phyloP scores from a whole-genome alignment of 2,329 filamentous ascomycete species.

The Ophiostoma himal-ulmi region DNA sequence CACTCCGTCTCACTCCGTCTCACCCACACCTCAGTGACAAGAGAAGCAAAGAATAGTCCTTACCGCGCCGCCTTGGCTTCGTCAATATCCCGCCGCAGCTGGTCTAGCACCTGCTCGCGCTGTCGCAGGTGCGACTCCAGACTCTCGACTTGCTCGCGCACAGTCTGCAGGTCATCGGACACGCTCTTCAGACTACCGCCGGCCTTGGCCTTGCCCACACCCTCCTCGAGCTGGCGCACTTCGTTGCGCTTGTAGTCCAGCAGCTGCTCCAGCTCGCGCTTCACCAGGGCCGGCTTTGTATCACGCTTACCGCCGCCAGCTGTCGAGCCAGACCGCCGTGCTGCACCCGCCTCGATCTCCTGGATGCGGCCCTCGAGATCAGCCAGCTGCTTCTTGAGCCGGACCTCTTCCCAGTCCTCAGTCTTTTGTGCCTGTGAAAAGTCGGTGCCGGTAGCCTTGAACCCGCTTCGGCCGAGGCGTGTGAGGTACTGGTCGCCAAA shows the following conservation, averaged over 20 bases:
- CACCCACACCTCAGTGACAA: not conserved
- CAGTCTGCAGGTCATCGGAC: slow-evolving; percentile 76
- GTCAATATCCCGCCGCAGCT: slow-evolving; percentile 72
- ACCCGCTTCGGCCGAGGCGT: slow-evolving; percentile 75
- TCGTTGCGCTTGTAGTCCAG: slow-evolving; percentile 88
- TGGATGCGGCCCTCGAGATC: slow-evolving; percentile 86
- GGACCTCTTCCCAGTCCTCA: slow-evolving; percentile 96
- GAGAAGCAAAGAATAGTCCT: slow-evolving; percentile 15
- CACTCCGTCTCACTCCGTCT: not conserved
- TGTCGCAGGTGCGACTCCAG: slow-evolving; percentile 75
- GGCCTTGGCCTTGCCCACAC: slow-evolving; percentile 56
- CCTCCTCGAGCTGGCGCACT: slow-evolving; percentile 68
- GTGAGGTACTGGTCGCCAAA: slow-evolving; percentile 97
- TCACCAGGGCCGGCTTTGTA: slow-evolving; percentile 82
- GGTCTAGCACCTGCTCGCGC: slow-evolving; percentile 68
- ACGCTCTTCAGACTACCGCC: slow-evolving; percentile 68
- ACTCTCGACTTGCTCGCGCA: slow-evolving; percentile 92
- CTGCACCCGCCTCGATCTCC: slow-evolving; percentile 69
- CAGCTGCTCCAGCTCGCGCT: slow-evolving; percentile 87
- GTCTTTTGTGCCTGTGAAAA: slow-evolving; percentile 71
- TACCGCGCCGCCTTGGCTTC: slow-evolving; percentile 60
- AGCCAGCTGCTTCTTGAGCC: slow-evolving; percentile 83
- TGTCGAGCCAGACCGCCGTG: slow-evolving; percentile 39
- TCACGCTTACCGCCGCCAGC: slow-evolving; percentile 55
- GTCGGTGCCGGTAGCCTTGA: slow-evolving; percentile 81